Evolutionary conservation across 768 basidiomycete species (phyloP).

Genomic region (Suillus alpinus): DNA sequence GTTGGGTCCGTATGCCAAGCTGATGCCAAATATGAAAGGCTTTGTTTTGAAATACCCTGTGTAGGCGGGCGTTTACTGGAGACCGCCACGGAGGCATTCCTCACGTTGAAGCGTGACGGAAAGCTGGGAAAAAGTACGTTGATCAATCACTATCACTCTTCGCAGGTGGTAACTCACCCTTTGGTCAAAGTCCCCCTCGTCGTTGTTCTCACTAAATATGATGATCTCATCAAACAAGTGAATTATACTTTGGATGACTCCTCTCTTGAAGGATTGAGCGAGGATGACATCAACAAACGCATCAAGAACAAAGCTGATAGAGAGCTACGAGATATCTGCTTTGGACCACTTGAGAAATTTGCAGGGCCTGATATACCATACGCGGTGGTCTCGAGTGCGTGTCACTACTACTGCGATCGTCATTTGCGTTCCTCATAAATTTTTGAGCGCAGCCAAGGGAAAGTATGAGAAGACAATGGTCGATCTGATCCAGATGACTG

Average conservation of each 20-base stretch:
- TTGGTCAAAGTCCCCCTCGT: slow-evolving; percentile 1
- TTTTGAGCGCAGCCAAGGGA: background rate
- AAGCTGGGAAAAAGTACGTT: slow-evolving; percentile 3
- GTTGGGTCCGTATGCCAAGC: background rate
- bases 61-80: background rate
- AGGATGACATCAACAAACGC: background rate
- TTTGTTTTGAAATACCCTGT: slow-evolving; percentile 3
- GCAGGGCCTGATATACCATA: background rate
- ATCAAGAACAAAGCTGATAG: background rate
- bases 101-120: background rate
- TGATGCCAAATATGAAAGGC: background rate
- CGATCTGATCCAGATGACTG: slow-evolving; percentile 2
- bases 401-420: too few relatives aligned
- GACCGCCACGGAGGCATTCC: background rate
- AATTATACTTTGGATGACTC: background rate
- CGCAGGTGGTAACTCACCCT: background rate
- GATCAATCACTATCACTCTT: background rate
- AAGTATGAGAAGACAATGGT: background rate
- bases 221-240: background rate
- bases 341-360: background rate
- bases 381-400: background rate
- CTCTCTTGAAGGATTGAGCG: background rate
- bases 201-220: slow-evolving; percentile 7
- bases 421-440: too few relatives aligned
- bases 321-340: background rate